Evolutionary conservation across 2,329 filamentous ascomycete species (phyloP).

Genomic region (Xylariaceae sp.): DNA sequence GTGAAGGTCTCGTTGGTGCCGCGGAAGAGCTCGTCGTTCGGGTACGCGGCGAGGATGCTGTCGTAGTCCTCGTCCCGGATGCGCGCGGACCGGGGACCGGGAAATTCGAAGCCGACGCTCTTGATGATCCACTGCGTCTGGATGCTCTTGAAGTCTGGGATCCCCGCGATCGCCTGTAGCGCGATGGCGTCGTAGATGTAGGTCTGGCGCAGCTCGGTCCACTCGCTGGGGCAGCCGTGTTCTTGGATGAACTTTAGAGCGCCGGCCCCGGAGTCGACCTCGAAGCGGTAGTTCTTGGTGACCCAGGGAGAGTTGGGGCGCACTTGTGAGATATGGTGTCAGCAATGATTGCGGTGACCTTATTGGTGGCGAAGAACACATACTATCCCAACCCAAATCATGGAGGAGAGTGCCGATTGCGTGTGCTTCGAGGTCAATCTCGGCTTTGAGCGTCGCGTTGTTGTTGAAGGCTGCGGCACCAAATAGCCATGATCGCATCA

Average conservation of each 20-base stretch:
- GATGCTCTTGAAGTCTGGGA: constrained; percentile 17
- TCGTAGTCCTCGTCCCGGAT: constrained; percentile 14
- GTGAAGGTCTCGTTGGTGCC: constrained; percentile 20
- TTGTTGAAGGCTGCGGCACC: constrained; percentile 20
- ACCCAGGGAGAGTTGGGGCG: constrained; percentile 16
- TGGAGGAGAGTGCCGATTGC: constrained; percentile 16
- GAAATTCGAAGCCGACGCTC: constrained; percentile 19
- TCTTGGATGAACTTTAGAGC: constrained; percentile 13
- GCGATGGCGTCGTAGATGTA: constrained; percentile 17
- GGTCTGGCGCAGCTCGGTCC: constrained; percentile 8
- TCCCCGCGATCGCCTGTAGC: constrained; percentile 11
- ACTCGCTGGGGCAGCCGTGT: constrained; percentile 10
- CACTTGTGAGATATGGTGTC: constrained; percentile 9
- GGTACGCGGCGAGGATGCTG: constrained; percentile 14
- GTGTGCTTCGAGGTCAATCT: constrained; percentile 18
- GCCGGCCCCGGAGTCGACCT: constrained; percentile 15
- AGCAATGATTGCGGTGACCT: not conserved
- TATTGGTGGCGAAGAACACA: not conserved
- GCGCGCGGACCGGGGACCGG: constrained; percentile 14
- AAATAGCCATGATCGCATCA: constrained; percentile 18
- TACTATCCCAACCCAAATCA: constrained; percentile 20
- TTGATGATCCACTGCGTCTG: constrained; percentile 18
- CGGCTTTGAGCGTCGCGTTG: constrained; percentile 17
- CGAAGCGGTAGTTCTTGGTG: constrained; percentile 14
- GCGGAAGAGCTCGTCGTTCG: constrained; percentile 16